phyloP scores from a whole-genome alignment of 2,329 filamentous ascomycete genomes.

The Sclerotinia sclerotiorum region DNA sequence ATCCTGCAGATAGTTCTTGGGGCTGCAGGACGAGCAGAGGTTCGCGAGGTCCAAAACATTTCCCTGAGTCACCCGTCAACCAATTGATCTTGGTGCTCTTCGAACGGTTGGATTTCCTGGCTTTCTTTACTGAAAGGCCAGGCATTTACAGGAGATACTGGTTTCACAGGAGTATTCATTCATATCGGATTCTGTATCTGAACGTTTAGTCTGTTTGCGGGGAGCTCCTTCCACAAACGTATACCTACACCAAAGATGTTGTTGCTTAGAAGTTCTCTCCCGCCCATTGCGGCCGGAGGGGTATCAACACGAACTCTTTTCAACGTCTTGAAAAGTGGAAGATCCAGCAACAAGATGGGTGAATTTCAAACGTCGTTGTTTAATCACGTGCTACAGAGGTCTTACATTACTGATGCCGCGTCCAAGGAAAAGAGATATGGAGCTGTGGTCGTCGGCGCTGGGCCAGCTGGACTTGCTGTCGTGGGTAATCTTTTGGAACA shows the following conservation, averaged over 20 bases:
- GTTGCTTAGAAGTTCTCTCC: conserved; percentile 1
- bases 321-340: conserved; percentile 14
- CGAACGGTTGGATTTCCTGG: not conserved
- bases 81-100: not conserved
- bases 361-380: conserved; percentile 3
- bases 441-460: conserved; percentile 59
- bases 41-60: not conserved
- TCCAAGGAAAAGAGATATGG: conserved; percentile 42
- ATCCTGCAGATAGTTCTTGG: not conserved
- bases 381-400: not conserved
- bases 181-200: conserved; percentile 5
- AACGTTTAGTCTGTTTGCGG: not conserved
- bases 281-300: conserved; percentile 15
- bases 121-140: not conserved
- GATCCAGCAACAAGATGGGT: not conserved
- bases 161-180: not conserved
- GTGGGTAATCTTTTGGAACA: conserved; percentile 62
- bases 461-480: conserved; percentile 58
- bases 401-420: not conserved
- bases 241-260: conserved; percentile 1
- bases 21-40: not conserved
- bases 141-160: not conserved
- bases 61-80: not conserved
- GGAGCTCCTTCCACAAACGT: not conserved
- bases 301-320: conserved; percentile 12